A percentile compares a stretch with the other conserved stretches of the same genome.
Evolutionary conservation across 441 rosid genomes (phyloP).

Genomic region (Adansonia madagascariensis): DNA sequence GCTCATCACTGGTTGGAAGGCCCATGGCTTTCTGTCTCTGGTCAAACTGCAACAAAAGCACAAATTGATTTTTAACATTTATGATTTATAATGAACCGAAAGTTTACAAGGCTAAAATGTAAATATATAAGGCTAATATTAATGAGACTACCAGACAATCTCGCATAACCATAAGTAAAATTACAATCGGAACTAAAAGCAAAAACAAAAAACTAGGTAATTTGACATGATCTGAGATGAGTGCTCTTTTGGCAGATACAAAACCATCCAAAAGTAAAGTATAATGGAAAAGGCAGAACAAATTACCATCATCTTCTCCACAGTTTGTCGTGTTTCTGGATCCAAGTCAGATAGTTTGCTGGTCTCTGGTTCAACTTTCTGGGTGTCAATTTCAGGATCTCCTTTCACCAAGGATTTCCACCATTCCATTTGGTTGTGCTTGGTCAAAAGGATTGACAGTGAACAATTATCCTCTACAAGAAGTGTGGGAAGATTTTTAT

Average conservation of each 20-base stretch:
- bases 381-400: constrained; percentile 90
- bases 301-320: constrained; percentile 95
- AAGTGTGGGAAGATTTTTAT: neutral
- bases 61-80: too few species aligned
- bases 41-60: constrained; percentile 61
- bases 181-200: neutral
- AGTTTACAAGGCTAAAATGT: neutral
- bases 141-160: neutral
- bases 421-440: constrained; percentile 96
- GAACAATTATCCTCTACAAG: constrained; percentile 81
- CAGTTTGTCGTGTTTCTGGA: constrained; percentile 83
- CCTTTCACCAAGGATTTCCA: constrained; percentile 89
- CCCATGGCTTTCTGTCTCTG: constrained; percentile 96
- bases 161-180: neutral
- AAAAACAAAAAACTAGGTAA: neutral
- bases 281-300: neutral
- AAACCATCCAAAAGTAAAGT: neutral
- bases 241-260: neutral
- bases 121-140: neutral
- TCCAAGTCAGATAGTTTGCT: constrained; percentile 89
- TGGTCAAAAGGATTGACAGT: constrained; percentile 79
- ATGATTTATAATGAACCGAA: neutral
- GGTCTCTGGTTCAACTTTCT: constrained; percentile 93
- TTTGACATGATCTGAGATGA: neutral
- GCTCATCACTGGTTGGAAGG: constrained; percentile 89